Conservation (phyloP, 108 stramenopile genomes). For the Cyclotella distinguenda region DNA sequence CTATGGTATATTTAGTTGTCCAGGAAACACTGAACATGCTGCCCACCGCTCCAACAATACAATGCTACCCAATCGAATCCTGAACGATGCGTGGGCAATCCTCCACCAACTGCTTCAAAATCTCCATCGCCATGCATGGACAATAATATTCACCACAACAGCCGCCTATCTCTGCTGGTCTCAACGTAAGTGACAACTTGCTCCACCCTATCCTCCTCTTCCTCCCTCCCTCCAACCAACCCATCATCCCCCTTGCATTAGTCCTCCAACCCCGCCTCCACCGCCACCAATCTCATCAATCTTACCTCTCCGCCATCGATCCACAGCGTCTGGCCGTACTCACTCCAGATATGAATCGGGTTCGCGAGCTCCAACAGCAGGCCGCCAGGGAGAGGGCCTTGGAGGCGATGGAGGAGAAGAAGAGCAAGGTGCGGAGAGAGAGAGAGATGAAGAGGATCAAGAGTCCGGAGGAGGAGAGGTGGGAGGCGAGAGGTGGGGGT, state of each 20-base stretch:
- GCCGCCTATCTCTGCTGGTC: conserved; percentile 22
- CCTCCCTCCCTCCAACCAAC: neutral
- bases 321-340: conserved; percentile 45
- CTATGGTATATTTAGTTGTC: no score
- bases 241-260: neutral
- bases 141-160: conserved; percentile 34
- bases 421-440: conserved; percentile 14
- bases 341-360: conserved; percentile 44
- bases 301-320: conserved; percentile 44
- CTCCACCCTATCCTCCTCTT: neutral
- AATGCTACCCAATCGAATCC: no score
- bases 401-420: conserved; percentile 35
- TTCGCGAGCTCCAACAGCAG: conserved; percentile 43
- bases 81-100: neutral
- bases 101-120: conserved; percentile 7
- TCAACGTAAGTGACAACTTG: conserved; percentile 17
- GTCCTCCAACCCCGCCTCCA: conserved; percentile 34
- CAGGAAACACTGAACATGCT: no score
- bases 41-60: no score
- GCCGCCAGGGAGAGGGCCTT: conserved; percentile 7
- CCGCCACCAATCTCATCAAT: conserved; percentile 24
- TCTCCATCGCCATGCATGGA: conserved; percentile 46
- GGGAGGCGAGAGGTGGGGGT: conserved; percentile 36
- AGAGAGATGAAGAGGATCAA: conserved; percentile 43
- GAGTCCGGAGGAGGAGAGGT: conserved; percentile 50